Evolutionary conservation across 179 eudicot species (phyloP).

Genomic region (Actinidia arguta): DNA sequence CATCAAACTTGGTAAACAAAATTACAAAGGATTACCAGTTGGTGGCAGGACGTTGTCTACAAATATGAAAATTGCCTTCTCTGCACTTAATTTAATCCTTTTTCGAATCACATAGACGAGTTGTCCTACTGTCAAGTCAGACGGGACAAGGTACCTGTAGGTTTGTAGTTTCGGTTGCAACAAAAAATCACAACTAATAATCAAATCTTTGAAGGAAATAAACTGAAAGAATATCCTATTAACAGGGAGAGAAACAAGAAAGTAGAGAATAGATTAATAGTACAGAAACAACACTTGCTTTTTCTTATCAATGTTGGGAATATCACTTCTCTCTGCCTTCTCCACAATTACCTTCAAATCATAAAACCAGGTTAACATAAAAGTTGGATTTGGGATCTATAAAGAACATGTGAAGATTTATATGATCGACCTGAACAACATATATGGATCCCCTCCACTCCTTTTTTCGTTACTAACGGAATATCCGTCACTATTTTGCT

Average conservation of each 20-base stretch:
- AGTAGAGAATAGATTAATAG: not conserved
- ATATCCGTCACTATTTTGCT: not conserved
- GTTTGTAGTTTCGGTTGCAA: not conserved
- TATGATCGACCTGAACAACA: not conserved
- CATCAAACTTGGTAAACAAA: not conserved
- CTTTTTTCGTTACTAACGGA: not conserved
- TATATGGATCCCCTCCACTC: not conserved
- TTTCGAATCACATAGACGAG: constrained; percentile 94
- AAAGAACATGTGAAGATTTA: not conserved
- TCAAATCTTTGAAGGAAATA: not conserved
- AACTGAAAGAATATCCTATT: not conserved
- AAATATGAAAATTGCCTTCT: constrained; percentile 91
- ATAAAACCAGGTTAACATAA: not conserved
- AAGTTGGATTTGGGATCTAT: not conserved
- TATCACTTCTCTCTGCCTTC: constrained; percentile 38
- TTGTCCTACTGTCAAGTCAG: constrained; percentile 94
- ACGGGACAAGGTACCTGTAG: constrained; percentile 89
- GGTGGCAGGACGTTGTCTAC: constrained; percentile 92
- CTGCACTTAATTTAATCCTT: constrained; percentile 93
- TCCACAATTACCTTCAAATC: constrained; percentile 38
- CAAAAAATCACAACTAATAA: not conserved
- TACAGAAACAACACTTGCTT: constrained; percentile 21
- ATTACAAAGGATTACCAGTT: constrained; percentile 53
- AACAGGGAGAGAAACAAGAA: not conserved
- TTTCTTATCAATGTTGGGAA: constrained; percentile 39